A percentile compares a stretch with the other conserved stretches of the same genome.
These are phyloP conservation scores for Apiospora aurea DNA, from an alignment of 2,329 filamentous ascomycete species.

Conservation along the genomic window DNA sequence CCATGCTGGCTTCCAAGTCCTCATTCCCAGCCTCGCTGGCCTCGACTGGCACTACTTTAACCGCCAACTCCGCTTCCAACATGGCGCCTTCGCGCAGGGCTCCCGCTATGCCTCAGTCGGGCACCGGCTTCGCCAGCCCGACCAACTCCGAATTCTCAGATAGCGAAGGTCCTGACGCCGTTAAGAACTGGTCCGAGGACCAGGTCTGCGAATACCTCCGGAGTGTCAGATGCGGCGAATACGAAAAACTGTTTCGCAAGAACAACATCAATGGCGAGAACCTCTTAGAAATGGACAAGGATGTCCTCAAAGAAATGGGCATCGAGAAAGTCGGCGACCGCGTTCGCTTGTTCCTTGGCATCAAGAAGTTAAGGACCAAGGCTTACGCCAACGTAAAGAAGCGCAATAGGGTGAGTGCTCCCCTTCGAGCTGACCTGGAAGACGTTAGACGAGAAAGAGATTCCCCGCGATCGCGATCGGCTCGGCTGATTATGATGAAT, in stretches of 20 bases:
- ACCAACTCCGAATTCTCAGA: slow-evolving; percentile 95
- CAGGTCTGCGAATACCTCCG: slow-evolving; percentile 89
- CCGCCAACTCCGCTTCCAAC: slow-evolving; percentile 54
- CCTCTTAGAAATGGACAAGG: slow-evolving; percentile 94
- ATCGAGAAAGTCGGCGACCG: slow-evolving; percentile 98
- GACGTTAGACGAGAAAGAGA: not conserved
- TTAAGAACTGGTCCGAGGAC: slow-evolving; percentile 90
- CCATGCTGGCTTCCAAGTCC: slow-evolving; percentile 80
- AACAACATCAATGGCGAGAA: slow-evolving; percentile 99
- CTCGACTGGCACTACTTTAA: slow-evolving; percentile 52
- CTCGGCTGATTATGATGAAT: not conserved
- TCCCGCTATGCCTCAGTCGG: slow-evolving; percentile 55
- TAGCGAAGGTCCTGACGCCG: slow-evolving; percentile 75
- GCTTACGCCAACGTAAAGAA: slow-evolving; percentile 80
- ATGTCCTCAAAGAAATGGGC: slow-evolving; percentile 95
- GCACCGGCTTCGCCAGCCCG: slow-evolving; percentile 76
- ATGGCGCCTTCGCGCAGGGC: slow-evolving; percentile 60
- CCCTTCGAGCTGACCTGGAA: slow-evolving; percentile 2
- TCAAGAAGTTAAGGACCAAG: slow-evolving; percentile 82
- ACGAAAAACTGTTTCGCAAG: slow-evolving; percentile 85
- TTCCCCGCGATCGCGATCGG: slow-evolving; percentile 2
- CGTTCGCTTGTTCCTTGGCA: slow-evolving; percentile 86
- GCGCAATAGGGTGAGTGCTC: slow-evolving; percentile 76
- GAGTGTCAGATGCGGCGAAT: slow-evolving; percentile 91
- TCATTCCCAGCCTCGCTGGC: slow-evolving; percentile 68